A percentile compares a stretch with the other conserved stretches of the same genome.
phyloP scores from a whole-genome alignment of 2,329 filamentous ascomycete species.

The Neonectria hederae region DNA sequence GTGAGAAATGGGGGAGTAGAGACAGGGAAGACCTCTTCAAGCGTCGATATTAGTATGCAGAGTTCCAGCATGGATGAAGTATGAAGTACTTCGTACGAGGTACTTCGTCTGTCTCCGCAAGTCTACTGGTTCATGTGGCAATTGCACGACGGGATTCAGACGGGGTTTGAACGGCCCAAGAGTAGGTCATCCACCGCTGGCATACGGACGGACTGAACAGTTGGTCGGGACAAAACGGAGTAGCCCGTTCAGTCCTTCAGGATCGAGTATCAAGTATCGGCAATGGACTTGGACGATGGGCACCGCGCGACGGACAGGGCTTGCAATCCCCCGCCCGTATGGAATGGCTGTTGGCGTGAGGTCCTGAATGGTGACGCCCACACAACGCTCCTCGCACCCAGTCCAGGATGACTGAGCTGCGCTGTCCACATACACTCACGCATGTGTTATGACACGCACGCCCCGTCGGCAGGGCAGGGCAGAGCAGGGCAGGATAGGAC shows the following conservation, averaged over 20 bases:
- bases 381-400: neutral
- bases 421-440: conserved; percentile 3
- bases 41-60: neutral
- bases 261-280: conserved; percentile 3
- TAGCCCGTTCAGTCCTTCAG: conserved; percentile 1
- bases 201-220: neutral
- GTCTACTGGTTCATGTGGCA: conserved; percentile 25
- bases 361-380: conserved; percentile 15
- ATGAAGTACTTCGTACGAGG: neutral
- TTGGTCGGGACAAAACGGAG: neutral
- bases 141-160: conserved; percentile 14
- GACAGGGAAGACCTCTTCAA: conserved; percentile 12
- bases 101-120: neutral
- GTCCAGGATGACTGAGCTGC: neutral
- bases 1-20: conserved; percentile 23
- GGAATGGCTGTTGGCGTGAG: conserved; percentile 19
- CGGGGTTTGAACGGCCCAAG: conserved; percentile 22
- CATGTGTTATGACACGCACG: conserved; percentile 13
- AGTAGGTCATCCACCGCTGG: conserved; percentile 23
- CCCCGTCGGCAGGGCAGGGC: conserved; percentile 13
- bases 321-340: conserved; percentile 8
- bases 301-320: conserved; percentile 14
- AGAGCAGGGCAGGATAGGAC: too few species aligned
- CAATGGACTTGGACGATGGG: conserved; percentile 21
- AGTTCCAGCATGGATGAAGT: neutral